phyloP scores from a whole-genome alignment of 805 yeast genomes.

The Wickerhamiella nectarea region DNA sequence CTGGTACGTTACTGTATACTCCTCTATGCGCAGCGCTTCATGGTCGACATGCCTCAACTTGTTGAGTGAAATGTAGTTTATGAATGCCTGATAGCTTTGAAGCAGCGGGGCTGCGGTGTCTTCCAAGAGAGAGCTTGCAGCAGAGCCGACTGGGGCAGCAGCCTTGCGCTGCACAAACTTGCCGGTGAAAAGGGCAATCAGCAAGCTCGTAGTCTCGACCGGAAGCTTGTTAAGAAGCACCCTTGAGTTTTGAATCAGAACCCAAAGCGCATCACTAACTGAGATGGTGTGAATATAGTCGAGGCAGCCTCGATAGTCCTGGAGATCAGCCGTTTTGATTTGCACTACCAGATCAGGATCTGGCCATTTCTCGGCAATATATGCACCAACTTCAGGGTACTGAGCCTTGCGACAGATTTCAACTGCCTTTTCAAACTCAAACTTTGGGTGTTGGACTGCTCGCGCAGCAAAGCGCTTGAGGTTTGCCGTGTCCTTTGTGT shows the following conservation, averaged over 20 bases:
- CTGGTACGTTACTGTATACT: constrained; percentile 36
- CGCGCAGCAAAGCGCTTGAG: constrained; percentile 43
- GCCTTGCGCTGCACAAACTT: constrained; percentile 39
- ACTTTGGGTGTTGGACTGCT: constrained; percentile 29
- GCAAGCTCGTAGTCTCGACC: constrained; percentile 62
- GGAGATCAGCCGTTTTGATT: constrained; percentile 52
- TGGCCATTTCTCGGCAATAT: constrained; percentile 53
- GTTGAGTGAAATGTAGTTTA: constrained; percentile 34
- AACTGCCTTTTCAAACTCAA: constrained; percentile 57
- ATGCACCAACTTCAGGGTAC: constrained; percentile 51
- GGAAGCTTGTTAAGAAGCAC: constrained; percentile 54
- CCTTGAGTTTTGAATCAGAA: constrained; percentile 54
- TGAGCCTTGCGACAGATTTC: constrained; percentile 60
- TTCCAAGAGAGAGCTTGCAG: neutral
- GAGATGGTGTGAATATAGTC: constrained; percentile 52
- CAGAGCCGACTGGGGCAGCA: neutral
- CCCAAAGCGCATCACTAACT: constrained; percentile 63
- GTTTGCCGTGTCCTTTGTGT: constrained; percentile 47
- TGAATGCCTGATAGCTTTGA: constrained; percentile 45
- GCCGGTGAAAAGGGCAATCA: constrained; percentile 84
- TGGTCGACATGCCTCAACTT: constrained; percentile 17
- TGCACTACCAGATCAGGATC: constrained; percentile 66
- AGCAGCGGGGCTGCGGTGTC: constrained; percentile 25
- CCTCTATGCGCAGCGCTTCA: constrained; percentile 12
- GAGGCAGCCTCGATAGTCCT: constrained; percentile 47